Base-by-base conservation (phyloP, 768 basidiomycete genomes). In the Termitomyces sp. region DNA sequence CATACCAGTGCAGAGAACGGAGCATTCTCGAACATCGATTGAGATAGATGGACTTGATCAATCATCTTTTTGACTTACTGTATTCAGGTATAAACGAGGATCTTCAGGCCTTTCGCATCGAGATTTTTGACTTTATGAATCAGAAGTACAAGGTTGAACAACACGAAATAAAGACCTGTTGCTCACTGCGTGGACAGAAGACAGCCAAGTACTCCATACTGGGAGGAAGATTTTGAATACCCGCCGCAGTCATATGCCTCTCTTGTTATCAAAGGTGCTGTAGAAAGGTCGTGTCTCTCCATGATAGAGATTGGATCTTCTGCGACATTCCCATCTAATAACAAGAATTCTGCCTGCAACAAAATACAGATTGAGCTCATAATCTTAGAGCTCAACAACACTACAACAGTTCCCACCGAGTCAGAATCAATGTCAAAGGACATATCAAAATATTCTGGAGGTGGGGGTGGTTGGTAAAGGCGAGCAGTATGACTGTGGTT, bases 1-100 rank as follows among this genome's bases (percentile, higher is more conserved):
- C 88, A 90, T 3, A 90, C 79, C n/a, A 90, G 64, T 0, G 87
- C 84, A 0, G 88, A 89, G 63, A 88, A 86, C 0, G 88, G 88
- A 0, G 88, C 77, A 64, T 88, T 90, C 88, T 88, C 58, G 16
- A 10, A n/a, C 43, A 36, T 33, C 35, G 10, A 28, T 52, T 45
- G 6, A 54, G 43, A 35, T 14, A 45, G 30, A 30, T 36, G 36
- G 58, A 20, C 18, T 13, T 41, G 18, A 56, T 18, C 35, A 55
- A 32, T 28, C 36, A 18, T 41, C 9, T 24, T 16, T 55, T 49
- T 20, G n/a, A 48, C 53, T 51, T 74, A 86, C 87, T 0, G 86
- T 88, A 63, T 90, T 90, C 10, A 89, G 65, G 62, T 90, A 90
- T 0, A 90, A 55, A 0, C 87, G 75, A 2, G 73, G 75, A 59